Conservation (phyloP, 2,329 filamentous ascomycete species). For the Teratosphaeriaceae sp. region DNA sequence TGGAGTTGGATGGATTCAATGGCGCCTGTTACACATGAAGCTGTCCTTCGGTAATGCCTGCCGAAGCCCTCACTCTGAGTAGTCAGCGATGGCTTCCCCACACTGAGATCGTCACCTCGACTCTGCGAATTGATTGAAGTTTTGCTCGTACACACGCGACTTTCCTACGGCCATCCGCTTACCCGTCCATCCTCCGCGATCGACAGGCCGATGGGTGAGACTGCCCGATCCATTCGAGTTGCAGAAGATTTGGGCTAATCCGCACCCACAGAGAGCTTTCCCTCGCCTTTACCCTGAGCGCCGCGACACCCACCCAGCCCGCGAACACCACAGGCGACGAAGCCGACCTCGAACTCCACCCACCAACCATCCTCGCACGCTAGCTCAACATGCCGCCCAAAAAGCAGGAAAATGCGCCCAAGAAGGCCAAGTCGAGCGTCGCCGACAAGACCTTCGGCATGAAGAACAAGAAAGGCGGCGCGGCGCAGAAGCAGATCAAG, state of each 20-base stretch:
- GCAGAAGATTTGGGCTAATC: no score
- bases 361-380: background rate
- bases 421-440: slow-evolving; percentile 61
- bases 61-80: no score
- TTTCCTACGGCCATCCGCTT: no score
- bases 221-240: no score
- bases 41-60: background rate
- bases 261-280: slow-evolving; percentile 32
- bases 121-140: no score
- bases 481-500: slow-evolving; percentile 83
- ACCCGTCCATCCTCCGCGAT: no score
- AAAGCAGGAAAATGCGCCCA: slow-evolving; percentile 49
- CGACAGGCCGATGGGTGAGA: no score
- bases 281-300: slow-evolving; percentile 23
- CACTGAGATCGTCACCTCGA: no score
- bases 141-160: no score
- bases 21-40: background rate
- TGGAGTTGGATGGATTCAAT: background rate
- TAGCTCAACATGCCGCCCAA: slow-evolving; percentile 65
- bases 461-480: slow-evolving; percentile 98
- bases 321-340: slow-evolving; percentile 3
- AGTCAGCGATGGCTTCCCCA: background rate
- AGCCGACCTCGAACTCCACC: slow-evolving; percentile 3
- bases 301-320: slow-evolving; percentile 4
- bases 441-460: slow-evolving; percentile 95